phyloP scores from a whole-genome alignment of 306 rosid species.

The Corylus heterophylla region DNA sequence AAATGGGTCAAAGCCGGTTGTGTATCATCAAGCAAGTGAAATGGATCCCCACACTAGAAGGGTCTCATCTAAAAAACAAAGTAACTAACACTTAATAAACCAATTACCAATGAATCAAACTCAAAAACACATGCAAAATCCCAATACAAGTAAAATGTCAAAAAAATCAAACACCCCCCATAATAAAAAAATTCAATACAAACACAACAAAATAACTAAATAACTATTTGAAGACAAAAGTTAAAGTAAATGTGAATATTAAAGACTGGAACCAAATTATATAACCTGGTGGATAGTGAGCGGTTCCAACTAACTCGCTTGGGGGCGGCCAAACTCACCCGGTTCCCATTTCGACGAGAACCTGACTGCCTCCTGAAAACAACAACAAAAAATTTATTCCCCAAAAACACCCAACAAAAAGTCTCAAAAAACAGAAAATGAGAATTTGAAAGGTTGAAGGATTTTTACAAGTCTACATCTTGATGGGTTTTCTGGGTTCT shows the following conservation, averaged over 20 bases:
- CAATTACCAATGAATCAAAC: neutral
- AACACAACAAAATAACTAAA: neutral
- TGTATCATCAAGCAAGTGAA: too few species aligned
- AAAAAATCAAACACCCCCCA: neutral
- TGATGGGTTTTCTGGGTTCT: conserved; percentile 34
- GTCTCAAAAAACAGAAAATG: neutral
- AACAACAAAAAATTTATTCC: conserved; percentile 1
- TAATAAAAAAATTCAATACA: neutral
- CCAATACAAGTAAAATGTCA: too few species aligned
- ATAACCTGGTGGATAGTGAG: conserved; percentile 78
- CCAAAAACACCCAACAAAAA: neutral
- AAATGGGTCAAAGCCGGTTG: neutral
- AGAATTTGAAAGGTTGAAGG: neutral
- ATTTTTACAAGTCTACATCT: conserved; percentile 38
- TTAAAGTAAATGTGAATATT: neutral
- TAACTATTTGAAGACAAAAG: neutral
- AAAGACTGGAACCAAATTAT: conserved; percentile 4
- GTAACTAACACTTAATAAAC: neutral
- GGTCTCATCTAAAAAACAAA: neutral
- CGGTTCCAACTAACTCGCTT: conserved; percentile 91
- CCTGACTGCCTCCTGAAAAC: conserved; percentile 36
- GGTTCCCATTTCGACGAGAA: conserved; percentile 23
- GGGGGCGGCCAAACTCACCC: conserved; percentile 58
- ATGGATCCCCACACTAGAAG: neutral
- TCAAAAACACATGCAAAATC: neutral